A percentile compares a stretch with the other conserved stretches of the same genome.
phyloP scores from a whole-genome alignment of 176 grass and related monocot genomes.

The Raddia guianensis region DNA sequence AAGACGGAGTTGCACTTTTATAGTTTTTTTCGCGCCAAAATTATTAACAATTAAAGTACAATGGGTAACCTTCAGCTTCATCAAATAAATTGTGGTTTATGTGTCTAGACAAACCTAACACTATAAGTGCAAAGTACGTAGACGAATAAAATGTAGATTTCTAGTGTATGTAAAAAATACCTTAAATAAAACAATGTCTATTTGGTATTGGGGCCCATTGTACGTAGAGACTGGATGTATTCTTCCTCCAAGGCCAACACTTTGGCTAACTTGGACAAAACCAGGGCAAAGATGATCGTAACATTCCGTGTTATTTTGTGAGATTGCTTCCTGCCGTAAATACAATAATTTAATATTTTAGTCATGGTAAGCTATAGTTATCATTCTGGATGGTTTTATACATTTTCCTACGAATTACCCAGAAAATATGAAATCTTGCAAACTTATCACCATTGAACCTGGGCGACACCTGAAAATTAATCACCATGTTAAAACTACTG shows the following conservation, averaged over 20 bases:
- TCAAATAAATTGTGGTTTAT: too few relatives aligned
- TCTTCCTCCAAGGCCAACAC: slow-evolving; percentile 29
- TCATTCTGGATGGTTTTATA: too few relatives aligned
- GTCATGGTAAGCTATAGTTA: neutral
- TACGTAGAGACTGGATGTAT: slow-evolving; percentile 23
- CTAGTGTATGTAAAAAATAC: neutral
- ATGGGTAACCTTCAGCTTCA: too few relatives aligned
- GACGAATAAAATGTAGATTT: neutral
- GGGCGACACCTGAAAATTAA: neutral
- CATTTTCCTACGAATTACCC: neutral
- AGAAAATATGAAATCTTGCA: too few relatives aligned
- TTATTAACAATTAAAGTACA: too few relatives aligned
- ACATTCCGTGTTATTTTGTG: neutral
- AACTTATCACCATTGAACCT: too few relatives aligned
- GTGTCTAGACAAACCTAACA: neutral
- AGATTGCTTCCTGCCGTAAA: neutral
- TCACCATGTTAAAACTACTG: too few relatives aligned
- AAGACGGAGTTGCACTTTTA: too few relatives aligned
- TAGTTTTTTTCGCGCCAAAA: neutral
- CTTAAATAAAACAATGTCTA: slow-evolving; percentile 26
- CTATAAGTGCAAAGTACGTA: neutral
- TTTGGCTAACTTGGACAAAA: slow-evolving; percentile 39
- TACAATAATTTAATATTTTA: too few relatives aligned
- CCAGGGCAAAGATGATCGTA: slow-evolving; percentile 31
- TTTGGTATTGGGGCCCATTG: slow-evolving; percentile 15